These are phyloP conservation scores for Paecilomyces formosus DNA, from an alignment of 2,329 filamentous ascomycete species.

Conservation along the genomic window DNA sequence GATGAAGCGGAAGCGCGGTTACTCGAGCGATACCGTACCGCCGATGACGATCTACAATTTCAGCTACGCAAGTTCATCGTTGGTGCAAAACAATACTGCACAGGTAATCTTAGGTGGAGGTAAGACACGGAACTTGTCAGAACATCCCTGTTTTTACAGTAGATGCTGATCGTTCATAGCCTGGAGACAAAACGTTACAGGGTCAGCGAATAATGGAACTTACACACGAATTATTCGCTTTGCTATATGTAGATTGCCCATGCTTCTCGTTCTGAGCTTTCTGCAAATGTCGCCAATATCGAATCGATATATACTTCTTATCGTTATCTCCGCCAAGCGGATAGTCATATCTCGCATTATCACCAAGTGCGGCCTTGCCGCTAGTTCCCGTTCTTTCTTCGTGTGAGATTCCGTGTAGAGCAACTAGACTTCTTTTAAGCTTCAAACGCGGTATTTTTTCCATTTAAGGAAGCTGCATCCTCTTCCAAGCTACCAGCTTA, in stretches of 20 bases:
- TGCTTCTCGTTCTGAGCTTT: too few species aligned
- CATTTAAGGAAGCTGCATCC: not conserved
- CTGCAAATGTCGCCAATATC: too few species aligned
- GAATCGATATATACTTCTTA: too few species aligned
- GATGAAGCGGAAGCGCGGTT: not conserved
- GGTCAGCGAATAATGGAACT: not conserved
- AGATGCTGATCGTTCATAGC: too few species aligned
- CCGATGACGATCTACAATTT: not conserved
- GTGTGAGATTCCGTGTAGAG: not conserved
- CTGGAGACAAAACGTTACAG: not conserved
- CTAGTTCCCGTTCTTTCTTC: not conserved
- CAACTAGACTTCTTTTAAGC: not conserved
- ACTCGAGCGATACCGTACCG: not conserved
- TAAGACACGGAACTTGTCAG: not conserved
- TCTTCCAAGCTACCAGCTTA: not conserved
- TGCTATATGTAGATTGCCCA: not conserved
- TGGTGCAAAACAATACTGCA: constrained; percentile 1
- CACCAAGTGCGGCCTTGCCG: not conserved
- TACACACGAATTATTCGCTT: not conserved
- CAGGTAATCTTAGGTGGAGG: constrained; percentile 2
- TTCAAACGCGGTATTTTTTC: not conserved
- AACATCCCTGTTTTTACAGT: too few species aligned
- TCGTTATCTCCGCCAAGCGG: too few species aligned
- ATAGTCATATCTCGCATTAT: too few species aligned
- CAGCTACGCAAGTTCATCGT: not conserved